A percentile compares a stretch with the other conserved stretches of the same genome.
phyloP scores from a whole-genome alignment of 1,284 basidiomycete species.

The Butyriboletus appendiculatus region DNA sequence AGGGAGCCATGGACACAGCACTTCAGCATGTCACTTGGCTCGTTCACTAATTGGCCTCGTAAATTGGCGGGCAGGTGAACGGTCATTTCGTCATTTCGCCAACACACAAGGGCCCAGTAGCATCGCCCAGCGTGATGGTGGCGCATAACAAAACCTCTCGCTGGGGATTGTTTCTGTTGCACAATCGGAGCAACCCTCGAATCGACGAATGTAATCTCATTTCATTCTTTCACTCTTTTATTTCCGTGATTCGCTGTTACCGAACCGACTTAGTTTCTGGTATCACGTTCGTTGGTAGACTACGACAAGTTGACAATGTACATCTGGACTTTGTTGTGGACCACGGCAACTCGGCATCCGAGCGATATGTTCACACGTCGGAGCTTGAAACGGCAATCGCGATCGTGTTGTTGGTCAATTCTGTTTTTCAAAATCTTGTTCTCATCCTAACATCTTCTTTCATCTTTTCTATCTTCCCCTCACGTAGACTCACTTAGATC shows the following conservation, averaged over 20 bases:
- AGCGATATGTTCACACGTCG: slow-evolving; percentile 25
- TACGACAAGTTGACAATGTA: not conserved
- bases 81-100: not conserved
- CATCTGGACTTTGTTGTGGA: no score
- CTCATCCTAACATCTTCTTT: slow-evolving; percentile 23
- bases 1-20: not conserved
- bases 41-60: not conserved
- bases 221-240: not conserved
- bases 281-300: not conserved
- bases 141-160: not conserved
- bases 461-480: slow-evolving; percentile 20
- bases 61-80: not conserved
- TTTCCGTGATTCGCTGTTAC: not conserved
- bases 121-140: not conserved
- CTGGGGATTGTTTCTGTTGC: not conserved
- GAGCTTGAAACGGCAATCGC: slow-evolving; percentile 37
- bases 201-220: not conserved
- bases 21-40: not conserved
- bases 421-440: slow-evolving; percentile 34
- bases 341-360: slow-evolving; percentile 12
- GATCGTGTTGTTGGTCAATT: slow-evolving; percentile 25
- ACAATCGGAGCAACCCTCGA: not conserved
- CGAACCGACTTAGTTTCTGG: not conserved
- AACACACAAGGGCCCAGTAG: not conserved
- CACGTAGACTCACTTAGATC: slow-evolving; percentile 25